These are phyloP conservation scores for Picocystis sp. DNA, from an alignment of 163 green algal genomes.

Conservation along the genomic window DNA sequence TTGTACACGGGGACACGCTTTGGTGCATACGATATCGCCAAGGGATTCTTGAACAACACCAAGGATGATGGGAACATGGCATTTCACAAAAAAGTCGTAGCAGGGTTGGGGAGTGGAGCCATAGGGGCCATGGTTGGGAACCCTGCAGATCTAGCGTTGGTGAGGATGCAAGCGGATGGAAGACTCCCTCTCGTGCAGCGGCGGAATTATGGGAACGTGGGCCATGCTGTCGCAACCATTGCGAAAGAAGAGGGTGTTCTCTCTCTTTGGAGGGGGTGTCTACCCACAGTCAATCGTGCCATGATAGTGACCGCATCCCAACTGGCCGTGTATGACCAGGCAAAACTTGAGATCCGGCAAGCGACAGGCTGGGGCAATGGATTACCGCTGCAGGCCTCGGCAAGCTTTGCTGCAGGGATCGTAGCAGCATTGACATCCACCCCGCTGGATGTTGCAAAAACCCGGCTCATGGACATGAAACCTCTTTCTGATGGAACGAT, in stretches of 20 bases:
- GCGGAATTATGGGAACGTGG: slow-evolving; percentile 14
- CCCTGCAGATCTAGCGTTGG: slow-evolving; percentile 20
- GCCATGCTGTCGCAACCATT: slow-evolving; percentile 7
- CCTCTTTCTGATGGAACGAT: slow-evolving; percentile 8
- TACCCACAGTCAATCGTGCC: slow-evolving; percentile 15
- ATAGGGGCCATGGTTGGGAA: slow-evolving; percentile 17
- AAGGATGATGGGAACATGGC: background rate
- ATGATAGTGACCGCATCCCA: slow-evolving; percentile 21
- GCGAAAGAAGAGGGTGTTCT: slow-evolving; percentile 14
- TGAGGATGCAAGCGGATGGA: slow-evolving; percentile 17
- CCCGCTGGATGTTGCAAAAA: slow-evolving; percentile 13
- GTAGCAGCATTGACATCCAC: slow-evolving; percentile 6
- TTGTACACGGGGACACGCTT: slow-evolving; percentile 15
- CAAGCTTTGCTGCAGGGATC: slow-evolving; percentile 7
- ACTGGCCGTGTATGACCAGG: slow-evolving; percentile 17
- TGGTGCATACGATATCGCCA: slow-evolving; percentile 12
- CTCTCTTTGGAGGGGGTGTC: slow-evolving; percentile 15
- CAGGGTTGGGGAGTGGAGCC: slow-evolving; percentile 10
- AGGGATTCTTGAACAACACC: background rate
- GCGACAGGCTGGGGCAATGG: slow-evolving; percentile 1
- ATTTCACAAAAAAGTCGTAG: slow-evolving; percentile 8
- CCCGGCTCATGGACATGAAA: slow-evolving; percentile 20
- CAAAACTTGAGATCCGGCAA: slow-evolving; percentile 6
- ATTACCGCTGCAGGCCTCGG: slow-evolving; percentile 2
- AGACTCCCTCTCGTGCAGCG: slow-evolving; percentile 10